phyloP scores from a whole-genome alignment of 441 rosid genomes.

The Cnidoscolus chayamansa region DNA sequence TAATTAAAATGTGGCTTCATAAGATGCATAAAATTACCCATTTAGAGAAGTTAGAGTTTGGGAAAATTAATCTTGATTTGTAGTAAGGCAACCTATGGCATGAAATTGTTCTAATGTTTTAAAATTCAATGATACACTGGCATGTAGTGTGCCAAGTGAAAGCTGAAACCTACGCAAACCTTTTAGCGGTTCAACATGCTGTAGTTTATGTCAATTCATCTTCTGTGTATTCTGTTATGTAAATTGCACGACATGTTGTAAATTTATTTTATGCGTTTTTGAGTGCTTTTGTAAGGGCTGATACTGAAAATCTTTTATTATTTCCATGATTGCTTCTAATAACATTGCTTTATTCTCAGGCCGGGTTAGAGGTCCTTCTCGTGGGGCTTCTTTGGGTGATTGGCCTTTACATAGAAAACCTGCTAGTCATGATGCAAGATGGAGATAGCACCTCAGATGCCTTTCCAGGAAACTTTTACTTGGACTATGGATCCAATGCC shows the following conservation, averaged over 20 bases:
- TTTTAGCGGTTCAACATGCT: no score
- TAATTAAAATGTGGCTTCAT: neutral
- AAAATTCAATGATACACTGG: no score
- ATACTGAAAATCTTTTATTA: neutral
- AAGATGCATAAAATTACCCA: neutral
- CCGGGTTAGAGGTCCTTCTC: neutral
- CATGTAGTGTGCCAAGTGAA: no score
- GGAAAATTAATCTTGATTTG: no score
- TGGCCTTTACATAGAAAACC: neutral
- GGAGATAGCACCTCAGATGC: slow-evolving; percentile 14
- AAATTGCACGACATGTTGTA: neutral
- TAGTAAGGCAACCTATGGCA: no score
- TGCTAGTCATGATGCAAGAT: slow-evolving; percentile 17
- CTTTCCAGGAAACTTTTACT: neutral
- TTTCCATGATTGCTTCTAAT: neutral
- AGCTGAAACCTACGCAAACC: no score
- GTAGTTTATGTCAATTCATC: no score
- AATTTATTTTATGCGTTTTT: neutral
- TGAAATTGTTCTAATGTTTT: no score
- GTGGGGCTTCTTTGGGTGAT: neutral
- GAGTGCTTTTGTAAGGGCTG: neutral
- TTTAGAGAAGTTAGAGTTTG: no score
- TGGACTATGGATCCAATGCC: slow-evolving; percentile 3
- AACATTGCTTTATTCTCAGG: neutral
- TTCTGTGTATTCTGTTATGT: no score